Evolutionary conservation across 164 flowering plant species (phyloP).

Genomic region (Magnolia sinica): DNA sequence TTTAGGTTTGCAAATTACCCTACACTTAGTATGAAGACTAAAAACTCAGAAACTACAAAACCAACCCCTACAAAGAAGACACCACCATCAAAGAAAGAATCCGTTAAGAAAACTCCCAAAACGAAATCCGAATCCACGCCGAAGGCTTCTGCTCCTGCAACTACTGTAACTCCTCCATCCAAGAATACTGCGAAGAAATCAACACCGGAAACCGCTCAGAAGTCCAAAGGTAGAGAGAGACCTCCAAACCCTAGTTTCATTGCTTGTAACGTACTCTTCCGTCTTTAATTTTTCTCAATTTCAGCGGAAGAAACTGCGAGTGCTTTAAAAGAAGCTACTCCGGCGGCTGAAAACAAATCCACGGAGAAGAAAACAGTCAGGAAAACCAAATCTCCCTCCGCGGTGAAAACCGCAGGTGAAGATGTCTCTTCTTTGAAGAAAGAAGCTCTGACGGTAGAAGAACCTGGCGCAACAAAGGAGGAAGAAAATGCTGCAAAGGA

Average conservation of each 20-base stretch:
- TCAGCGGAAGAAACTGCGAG: conserved; percentile 26
- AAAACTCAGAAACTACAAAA: conserved; percentile 33
- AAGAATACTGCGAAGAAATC: conserved; percentile 22
- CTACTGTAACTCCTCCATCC: conserved; percentile 18
- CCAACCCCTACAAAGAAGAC: conserved; percentile 30
- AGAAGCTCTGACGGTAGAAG: neutral
- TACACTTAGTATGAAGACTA: conserved; percentile 31
- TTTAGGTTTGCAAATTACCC: neutral
- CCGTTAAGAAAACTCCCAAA: conserved; percentile 19
- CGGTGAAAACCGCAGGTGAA: neutral
- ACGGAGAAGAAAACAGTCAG: conserved; percentile 25
- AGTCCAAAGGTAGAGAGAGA: conserved; percentile 7
- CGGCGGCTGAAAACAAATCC: conserved; percentile 11
- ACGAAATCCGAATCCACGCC: conserved; percentile 1
- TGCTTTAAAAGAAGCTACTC: conserved; percentile 17
- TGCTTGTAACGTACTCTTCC: neutral
- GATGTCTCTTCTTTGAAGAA: conserved; percentile 5
- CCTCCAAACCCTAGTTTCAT: neutral
- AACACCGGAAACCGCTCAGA: conserved; percentile 13
- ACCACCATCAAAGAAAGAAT: conserved; percentile 20
- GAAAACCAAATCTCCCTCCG: conserved; percentile 23
- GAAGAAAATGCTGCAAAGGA: neutral
- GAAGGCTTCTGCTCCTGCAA: conserved; percentile 7
- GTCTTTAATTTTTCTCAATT: neutral
- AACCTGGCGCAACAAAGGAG: neutral